Base-by-base conservation (phyloP, 371 early-diverging fungal genomes). In the Mucor piriformis region DNA sequence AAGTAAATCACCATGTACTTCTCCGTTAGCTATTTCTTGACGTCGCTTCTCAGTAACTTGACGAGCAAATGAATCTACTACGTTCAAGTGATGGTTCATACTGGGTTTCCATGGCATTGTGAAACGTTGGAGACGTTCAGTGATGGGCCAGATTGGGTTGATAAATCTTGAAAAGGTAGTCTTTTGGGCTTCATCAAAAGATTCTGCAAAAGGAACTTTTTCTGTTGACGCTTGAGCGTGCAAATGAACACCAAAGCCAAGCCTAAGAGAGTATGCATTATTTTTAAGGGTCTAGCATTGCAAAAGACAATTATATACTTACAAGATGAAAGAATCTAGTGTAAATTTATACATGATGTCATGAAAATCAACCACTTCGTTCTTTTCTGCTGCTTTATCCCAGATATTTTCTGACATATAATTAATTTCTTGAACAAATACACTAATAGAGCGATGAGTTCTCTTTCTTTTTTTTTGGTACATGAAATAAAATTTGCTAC, bases 321-420 rank as follows among this genome's bases (percentile, higher is more conserved):
- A 46, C 75, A 61, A 27, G 18, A 80, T 84, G 61, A 87, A 85
- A 7, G 83, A 76, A 55, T 87, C 85, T 54, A 87, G 35, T 1
- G 85, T 85, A 56, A 84, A 75, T 37, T 77, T 77, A 46, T 82
- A 75, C 76, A 87, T 79, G 46, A 83, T 34, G 12, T 79, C 84
- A 11, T 86, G 83, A 21, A 87, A 72, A 64, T 87, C 88, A 11
- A 87, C 66, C 0, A 71, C 63, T 13, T 59, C 34, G 34, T 70
- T 61, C 5, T 58, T 44, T 20, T 56, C 54, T 11, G 69, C 72
- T 15, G 78, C 77, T 1, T 43, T 29, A 27, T 81, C 76, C 29
- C 76, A 68, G 35, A 74, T 65, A 21, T 67, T 11, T 6, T 59
- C 40, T 3, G 37, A 50, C 67, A 72, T 68, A 24, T 55, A 50